Percentiles rank a stretch among this genome's conserved stretches.
phyloP scores from a whole-genome alignment of 164 flowering plant species.

The Liquidambar formosana region DNA sequence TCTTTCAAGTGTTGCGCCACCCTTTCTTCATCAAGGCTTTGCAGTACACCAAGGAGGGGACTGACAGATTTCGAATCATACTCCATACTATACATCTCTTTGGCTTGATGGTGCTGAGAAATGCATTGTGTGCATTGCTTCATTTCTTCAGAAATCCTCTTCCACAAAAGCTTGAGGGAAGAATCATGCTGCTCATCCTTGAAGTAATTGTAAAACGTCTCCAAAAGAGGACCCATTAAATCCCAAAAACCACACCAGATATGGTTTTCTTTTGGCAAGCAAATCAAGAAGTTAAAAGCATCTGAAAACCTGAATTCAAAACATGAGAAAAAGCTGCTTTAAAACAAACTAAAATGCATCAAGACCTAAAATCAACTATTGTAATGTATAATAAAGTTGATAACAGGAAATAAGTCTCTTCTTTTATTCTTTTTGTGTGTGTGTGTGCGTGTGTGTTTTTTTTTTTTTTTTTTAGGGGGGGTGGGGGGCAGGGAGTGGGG shows the following conservation, averaged over 20 bases:
- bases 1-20: conserved; percentile 62
- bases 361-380: background rate
- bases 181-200: conserved; percentile 59
- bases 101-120: conserved; percentile 88
- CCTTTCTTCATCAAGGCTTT: conserved; percentile 81
- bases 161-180: conserved; percentile 76
- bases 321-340: background rate
- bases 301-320: conserved; percentile 72
- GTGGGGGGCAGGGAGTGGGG: too few species aligned
- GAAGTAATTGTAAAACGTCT: conserved; percentile 75
- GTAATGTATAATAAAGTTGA: too few species aligned
- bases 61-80: conserved; percentile 61
- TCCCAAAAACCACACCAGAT: conserved; percentile 87
- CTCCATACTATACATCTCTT: conserved; percentile 62
- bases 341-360: background rate
- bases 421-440: too few species aligned
- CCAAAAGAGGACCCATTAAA: conserved; percentile 85
- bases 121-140: conserved; percentile 73
- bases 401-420: too few species aligned
- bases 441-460: too few species aligned
- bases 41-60: conserved; percentile 74
- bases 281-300: conserved; percentile 62
- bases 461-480: too few species aligned
- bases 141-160: conserved; percentile 75
- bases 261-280: conserved; percentile 59